These are phyloP conservation scores for Rhododendron kiyosumense DNA, from an alignment of 148 eudicot genomes.

Conservation along the genomic window DNA sequence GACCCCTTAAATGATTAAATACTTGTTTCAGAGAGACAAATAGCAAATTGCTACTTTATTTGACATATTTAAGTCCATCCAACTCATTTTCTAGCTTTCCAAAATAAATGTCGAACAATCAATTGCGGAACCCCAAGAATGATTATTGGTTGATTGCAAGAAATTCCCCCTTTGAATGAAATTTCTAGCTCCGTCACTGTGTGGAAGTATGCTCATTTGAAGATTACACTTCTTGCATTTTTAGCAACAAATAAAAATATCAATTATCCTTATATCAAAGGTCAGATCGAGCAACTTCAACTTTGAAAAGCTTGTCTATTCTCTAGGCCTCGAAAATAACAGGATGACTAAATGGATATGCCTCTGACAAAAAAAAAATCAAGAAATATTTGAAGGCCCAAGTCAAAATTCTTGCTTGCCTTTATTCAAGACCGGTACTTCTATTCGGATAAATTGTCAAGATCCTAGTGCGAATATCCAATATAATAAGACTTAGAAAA, in stretches of 20 bases:
- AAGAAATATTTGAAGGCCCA: too few species aligned
- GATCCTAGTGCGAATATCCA: background rate
- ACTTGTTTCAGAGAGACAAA: too few species aligned
- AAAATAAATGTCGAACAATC: too few species aligned
- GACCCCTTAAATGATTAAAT: too few species aligned
- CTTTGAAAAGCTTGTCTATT: background rate
- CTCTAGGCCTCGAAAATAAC: background rate
- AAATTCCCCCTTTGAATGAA: too few species aligned
- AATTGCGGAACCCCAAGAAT: too few species aligned
- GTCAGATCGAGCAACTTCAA: background rate
- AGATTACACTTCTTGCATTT: background rate
- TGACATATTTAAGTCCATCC: too few species aligned
- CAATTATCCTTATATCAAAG: background rate
- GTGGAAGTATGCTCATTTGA: background rate
- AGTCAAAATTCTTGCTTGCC: background rate
- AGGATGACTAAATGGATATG: background rate
- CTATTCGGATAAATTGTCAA: background rate
- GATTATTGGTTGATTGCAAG: too few species aligned
- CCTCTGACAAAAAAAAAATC: too few species aligned
- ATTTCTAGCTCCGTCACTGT: too few species aligned
- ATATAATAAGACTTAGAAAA: background rate
- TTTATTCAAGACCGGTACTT: background rate
- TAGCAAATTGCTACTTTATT: too few species aligned
- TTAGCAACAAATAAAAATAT: background rate
- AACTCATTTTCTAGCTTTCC: too few species aligned